These are phyloP conservation scores for Dendrobium chrysotoxum DNA, from an alignment of 106 monocot genomes.

Conservation along the genomic window DNA sequence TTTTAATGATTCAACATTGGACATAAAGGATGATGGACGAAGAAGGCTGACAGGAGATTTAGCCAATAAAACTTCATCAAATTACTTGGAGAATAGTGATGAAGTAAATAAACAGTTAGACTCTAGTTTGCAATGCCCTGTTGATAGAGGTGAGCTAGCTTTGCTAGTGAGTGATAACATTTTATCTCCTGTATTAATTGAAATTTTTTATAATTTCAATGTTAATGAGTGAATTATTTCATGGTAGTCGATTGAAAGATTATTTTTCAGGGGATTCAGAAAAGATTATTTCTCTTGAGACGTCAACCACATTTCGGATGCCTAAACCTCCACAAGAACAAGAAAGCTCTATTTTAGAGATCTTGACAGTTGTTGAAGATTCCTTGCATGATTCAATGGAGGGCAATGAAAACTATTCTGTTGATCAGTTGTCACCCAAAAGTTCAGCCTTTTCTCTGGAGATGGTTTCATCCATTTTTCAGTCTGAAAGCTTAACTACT, in stretches of 20 bases:
- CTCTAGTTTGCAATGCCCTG: conserved; percentile 1
- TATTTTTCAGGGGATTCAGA: conserved; percentile 9
- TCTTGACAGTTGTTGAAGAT: conserved; percentile 13
- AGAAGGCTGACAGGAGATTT: background rate
- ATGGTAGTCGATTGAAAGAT: conserved; percentile 3
- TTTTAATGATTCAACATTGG: background rate
- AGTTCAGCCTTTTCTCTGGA: background rate
- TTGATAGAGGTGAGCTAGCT: background rate
- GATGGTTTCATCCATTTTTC: background rate
- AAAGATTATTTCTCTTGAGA: background rate
- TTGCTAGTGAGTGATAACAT: background rate
- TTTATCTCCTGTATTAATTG: background rate
- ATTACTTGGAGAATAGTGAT: background rate
- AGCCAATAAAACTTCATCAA: background rate
- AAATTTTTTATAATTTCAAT: conserved; percentile 5
- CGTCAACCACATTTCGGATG: conserved; percentile 3
- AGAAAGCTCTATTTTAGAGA: background rate
- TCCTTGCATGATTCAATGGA: background rate
- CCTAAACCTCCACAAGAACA: conserved; percentile 16
- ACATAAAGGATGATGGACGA: background rate
- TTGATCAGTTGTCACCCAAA: conserved; percentile 7
- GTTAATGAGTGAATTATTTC: conserved; percentile 7
- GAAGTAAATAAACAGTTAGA: conserved; percentile 7
- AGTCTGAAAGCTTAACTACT: background rate
- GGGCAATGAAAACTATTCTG: conserved; percentile 17